phyloP scores from a whole-genome alignment of 345 rosid genomes.

The Eutrema yunnanense region DNA sequence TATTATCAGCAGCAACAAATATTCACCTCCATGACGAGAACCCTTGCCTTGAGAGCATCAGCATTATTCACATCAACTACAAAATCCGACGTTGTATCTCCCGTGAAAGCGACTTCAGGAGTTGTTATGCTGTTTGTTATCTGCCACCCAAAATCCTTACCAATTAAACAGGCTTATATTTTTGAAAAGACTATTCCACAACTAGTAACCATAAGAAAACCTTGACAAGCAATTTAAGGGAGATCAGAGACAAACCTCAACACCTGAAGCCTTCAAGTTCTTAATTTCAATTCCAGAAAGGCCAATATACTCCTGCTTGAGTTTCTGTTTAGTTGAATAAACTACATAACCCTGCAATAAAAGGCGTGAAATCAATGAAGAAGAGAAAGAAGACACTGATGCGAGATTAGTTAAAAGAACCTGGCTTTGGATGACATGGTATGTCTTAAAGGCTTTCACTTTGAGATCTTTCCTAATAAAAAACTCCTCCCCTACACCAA shows the following conservation, averaged over 20 bases:
- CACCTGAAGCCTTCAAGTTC: constrained; percentile 74
- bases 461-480: constrained; percentile 65
- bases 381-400: not conserved
- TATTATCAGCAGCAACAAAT: constrained; percentile 10
- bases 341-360: constrained; percentile 75
- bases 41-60: constrained; percentile 71
- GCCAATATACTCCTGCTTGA: constrained; percentile 71
- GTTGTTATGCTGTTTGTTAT: constrained; percentile 54
- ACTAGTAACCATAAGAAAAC: not conserved
- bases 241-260: constrained; percentile 53
- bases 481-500: constrained; percentile 76
- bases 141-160: constrained; percentile 39
- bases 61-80: constrained; percentile 50
- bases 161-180: not conserved
- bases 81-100: constrained; percentile 85
- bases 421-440: constrained; percentile 88
- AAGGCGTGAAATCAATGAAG: not conserved
- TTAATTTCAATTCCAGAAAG: constrained; percentile 65
- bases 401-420: constrained; percentile 26
- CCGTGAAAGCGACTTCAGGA: constrained; percentile 93
- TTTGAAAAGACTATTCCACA: not conserved
- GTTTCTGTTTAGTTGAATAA: constrained; percentile 67
- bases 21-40: constrained; percentile 90
- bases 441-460: constrained; percentile 90
- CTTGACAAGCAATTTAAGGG: not conserved